phyloP scores from a whole-genome alignment of 2,329 filamentous ascomycete species.

The Fusarium circinatum region DNA sequence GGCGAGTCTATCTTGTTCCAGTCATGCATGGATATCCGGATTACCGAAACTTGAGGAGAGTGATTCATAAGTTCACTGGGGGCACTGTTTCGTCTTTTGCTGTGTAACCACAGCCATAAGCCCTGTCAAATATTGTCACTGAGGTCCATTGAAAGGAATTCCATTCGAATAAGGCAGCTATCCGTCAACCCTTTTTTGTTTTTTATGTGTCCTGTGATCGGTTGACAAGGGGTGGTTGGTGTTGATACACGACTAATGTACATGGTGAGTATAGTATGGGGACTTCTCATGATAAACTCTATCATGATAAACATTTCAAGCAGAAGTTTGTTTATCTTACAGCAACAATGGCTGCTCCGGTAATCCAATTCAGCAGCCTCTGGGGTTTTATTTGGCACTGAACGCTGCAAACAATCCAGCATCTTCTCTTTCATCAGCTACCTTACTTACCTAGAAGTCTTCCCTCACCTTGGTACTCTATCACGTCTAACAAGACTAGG shows the following conservation, averaged over 20 bases:
- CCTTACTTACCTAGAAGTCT: not conserved
- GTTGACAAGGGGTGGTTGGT: conserved; percentile 15
- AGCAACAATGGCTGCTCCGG: not conserved
- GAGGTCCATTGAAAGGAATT: not conserved
- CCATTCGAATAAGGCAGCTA: not conserved
- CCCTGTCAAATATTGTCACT: not conserved
- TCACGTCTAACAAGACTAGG: not conserved
- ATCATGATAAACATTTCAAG: not conserved
- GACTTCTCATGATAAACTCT: not conserved
- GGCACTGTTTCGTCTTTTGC: not conserved
- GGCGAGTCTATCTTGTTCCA: not conserved
- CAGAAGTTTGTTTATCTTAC: not conserved
- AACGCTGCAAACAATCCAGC: not conserved
- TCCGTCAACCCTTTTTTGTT: not conserved
- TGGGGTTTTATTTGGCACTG: not conserved
- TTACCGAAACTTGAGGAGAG: not conserved
- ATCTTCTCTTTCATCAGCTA: not conserved
- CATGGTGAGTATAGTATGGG: not conserved
- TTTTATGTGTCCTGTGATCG: conserved; percentile 15
- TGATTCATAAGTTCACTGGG: not conserved
- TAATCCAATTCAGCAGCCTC: not conserved
- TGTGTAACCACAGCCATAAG: not conserved
- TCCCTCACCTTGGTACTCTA: not conserved
- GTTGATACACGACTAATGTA: conserved; percentile 1
- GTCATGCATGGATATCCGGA: not conserved